Evolutionary conservation across 225 moss, liverwort and hornwort genomes (phyloP), one percentile per base, ranked within the genome.

Genomic region (Sphagnum tenellum): DNA sequence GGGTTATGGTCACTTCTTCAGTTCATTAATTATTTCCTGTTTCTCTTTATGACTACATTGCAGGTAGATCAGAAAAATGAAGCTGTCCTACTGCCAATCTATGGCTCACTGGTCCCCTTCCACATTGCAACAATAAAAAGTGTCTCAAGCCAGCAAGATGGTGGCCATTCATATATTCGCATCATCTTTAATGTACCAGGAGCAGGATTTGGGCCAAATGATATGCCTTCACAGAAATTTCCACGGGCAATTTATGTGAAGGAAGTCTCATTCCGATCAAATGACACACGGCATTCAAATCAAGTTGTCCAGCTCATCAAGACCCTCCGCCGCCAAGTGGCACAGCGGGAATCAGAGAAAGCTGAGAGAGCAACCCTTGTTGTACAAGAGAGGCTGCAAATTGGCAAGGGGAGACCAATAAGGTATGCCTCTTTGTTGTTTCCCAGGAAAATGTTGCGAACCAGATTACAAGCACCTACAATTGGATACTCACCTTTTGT

Each of bases 241-340:
- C 64, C 90, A 0, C 78, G 90, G 56, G 85, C 90, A 56, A 93
- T 98, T 14, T 98, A 85, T 64, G 83, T 98, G 69, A 98, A 90
- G 83, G 96, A 98, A 74, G 81, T 98, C 5, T 98, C 96, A 4
- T 98, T 98, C 65, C 77, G 96, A 80, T 98, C 96, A 72, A 93
- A 82, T 68, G 96, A 98, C 66, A 92, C 90, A 2, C 90, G 96
- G 45, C 96, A 98, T 69, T 90, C 96, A 49, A 93, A 90, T 67
- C 96, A 98, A 76, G 93, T 98, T 66, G 96, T 98, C n/a, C 96
- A 98, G 85, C 83, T 88, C 50, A 98, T 98, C 52, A 98, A 98
- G 71, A 98, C 96, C 9, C 88, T 89, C 59, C 83, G 96, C 54
- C 86, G 96, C 55, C 96, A 98, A 45, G 92, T 98, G 9, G 92